A percentile compares a stretch with the other conserved stretches of the same genome.
phyloP scores from a whole-genome alignment of 306 rosid genomes.

The Citrullus mucosospermus region DNA sequence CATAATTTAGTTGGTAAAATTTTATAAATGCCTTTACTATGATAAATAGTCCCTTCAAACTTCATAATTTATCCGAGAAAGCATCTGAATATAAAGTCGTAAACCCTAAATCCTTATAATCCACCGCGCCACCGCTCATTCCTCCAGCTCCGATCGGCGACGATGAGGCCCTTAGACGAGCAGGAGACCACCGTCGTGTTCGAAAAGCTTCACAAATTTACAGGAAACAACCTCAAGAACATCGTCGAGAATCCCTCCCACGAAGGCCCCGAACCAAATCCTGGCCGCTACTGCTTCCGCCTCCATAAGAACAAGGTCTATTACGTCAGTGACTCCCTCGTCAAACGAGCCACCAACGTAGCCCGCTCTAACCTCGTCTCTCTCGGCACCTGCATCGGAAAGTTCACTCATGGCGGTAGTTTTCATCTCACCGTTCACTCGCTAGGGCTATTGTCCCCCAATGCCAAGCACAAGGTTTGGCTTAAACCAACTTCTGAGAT shows the following conservation, averaged over 20 bases:
- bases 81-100: not conserved
- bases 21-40: no score
- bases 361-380: constrained; percentile 51
- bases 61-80: no score
- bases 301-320: constrained; percentile 70
- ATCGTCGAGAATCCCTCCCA: constrained; percentile 75
- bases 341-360: constrained; percentile 76
- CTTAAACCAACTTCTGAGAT: constrained; percentile 82
- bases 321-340: constrained; percentile 67
- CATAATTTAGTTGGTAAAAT: no score
- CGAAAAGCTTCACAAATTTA: constrained; percentile 80
- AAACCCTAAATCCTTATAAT: not conserved
- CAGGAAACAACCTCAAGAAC: constrained; percentile 78
- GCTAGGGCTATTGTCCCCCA: constrained; percentile 42
- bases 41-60: no score
- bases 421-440: constrained; percentile 74
- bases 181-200: constrained; percentile 61
- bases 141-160: not conserved
- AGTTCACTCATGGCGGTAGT: constrained; percentile 71
- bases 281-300: constrained; percentile 87
- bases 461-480: constrained; percentile 91
- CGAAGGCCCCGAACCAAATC: constrained; percentile 62
- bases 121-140: not conserved
- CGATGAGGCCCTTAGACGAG: constrained; percentile 82
- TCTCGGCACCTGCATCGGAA: constrained; percentile 79